Percentiles rank a stretch among this genome's conserved stretches.
These are phyloP conservation scores for Rhizophagus clarus DNA, from an alignment of 192 early-diverging fungal genomes.

Conservation along the genomic window DNA sequence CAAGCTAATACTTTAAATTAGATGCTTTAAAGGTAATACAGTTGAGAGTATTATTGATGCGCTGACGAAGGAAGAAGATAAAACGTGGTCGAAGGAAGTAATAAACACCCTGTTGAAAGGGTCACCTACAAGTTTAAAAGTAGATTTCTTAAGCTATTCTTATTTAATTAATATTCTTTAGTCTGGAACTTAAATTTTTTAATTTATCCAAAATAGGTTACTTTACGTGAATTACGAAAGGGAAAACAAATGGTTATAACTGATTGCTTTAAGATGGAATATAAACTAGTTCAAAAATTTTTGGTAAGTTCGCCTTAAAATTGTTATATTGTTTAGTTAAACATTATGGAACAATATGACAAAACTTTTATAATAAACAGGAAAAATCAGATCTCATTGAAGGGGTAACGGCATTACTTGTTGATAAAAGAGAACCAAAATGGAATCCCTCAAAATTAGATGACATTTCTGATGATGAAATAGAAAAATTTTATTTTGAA, in stretches of 20 bases:
- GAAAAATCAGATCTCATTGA: conserved; percentile 81
- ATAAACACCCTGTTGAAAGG: conserved; percentile 61
- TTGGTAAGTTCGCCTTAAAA: conserved; percentile 39
- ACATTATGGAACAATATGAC: neutral
- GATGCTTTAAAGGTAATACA: conserved; percentile 81
- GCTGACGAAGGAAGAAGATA: conserved; percentile 67
- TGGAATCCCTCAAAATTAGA: conserved; percentile 74
- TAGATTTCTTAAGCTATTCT: conserved; percentile 31
- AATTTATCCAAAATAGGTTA: conserved; percentile 32
- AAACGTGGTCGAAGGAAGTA: conserved; percentile 72
- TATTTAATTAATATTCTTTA: neutral
- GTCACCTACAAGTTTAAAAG: conserved; percentile 88
- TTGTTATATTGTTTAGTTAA: neutral
- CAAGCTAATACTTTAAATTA: conserved; percentile 20
- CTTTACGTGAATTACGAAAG: conserved; percentile 77
- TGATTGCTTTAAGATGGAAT: conserved; percentile 87
- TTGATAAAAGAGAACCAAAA: conserved; percentile 65
- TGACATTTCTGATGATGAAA: conserved; percentile 50
- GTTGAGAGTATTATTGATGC: conserved; percentile 84
- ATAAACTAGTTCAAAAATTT: conserved; percentile 75
- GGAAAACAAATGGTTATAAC: conserved; percentile 71
- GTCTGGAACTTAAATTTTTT: neutral
- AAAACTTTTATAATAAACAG: conserved; percentile 29
- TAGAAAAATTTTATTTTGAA: conserved; percentile 62
- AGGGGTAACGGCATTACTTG: conserved; percentile 81